These are phyloP conservation scores for Alternaria viburni DNA, from an alignment of 2,329 filamentous ascomycete species.

Conservation along the genomic window DNA sequence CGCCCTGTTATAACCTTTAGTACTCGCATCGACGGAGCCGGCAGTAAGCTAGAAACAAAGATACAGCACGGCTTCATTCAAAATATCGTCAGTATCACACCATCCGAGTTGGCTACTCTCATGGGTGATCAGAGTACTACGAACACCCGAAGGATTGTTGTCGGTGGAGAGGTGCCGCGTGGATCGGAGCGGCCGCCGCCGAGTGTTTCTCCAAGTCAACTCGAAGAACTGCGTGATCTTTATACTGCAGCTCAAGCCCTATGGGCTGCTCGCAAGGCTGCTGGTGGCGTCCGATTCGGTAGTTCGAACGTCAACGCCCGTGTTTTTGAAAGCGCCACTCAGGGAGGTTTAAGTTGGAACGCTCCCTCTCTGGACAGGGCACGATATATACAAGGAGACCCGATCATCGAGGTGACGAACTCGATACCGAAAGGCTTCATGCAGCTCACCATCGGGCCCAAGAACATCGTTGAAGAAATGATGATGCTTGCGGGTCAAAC, in stretches of 20 bases:
- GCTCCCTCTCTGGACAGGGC: slow-evolving; percentile 47
- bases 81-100: slow-evolving; percentile 62
- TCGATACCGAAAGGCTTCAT: slow-evolving; percentile 8
- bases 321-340: slow-evolving; percentile 43
- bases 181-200: slow-evolving; percentile 8
- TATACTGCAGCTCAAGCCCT: slow-evolving; percentile 44
- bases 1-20: slow-evolving; percentile 68
- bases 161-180: slow-evolving; percentile 33
- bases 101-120: slow-evolving; percentile 42
- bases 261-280: slow-evolving; percentile 38
- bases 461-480: slow-evolving; percentile 44
- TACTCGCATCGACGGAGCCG: slow-evolving; percentile 59
- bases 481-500: slow-evolving; percentile 64
- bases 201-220: slow-evolving; percentile 27
- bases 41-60: slow-evolving; percentile 61
- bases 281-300: slow-evolving; percentile 49
- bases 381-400: slow-evolving; percentile 52
- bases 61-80: slow-evolving; percentile 60
- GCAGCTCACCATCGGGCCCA: slow-evolving; percentile 24
- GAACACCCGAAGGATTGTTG: slow-evolving; percentile 22
- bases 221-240: slow-evolving; percentile 45
- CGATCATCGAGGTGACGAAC: slow-evolving; percentile 48
- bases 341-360: slow-evolving; percentile 49
- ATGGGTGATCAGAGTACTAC: slow-evolving; percentile 43
- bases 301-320: slow-evolving; percentile 34